Conservation (phyloP, 805 yeast species). For the Yamadazyma akitaensis region DNA sequence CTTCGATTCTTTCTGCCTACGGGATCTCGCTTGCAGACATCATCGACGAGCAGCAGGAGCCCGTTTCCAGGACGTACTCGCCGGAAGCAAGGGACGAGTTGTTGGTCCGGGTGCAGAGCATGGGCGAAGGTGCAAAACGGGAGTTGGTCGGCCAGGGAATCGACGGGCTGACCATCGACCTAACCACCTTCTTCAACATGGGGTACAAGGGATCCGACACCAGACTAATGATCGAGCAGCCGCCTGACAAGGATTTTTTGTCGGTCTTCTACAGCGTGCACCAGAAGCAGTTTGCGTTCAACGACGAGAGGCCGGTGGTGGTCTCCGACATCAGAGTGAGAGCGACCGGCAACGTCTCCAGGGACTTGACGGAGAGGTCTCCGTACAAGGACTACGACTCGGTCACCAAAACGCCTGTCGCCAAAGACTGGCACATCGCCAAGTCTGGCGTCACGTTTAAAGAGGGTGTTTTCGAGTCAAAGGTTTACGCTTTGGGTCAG, state of each 20-base stretch:
- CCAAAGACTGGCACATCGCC: neutral
- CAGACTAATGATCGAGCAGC: conserved; percentile 23
- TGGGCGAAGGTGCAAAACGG: conserved; percentile 9
- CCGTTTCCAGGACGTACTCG: conserved; percentile 48
- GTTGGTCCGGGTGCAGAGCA: conserved; percentile 4
- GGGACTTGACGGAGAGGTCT: conserved; percentile 44
- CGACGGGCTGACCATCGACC: conserved; percentile 9
- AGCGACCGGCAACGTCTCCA: conserved; percentile 54
- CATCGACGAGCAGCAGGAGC: conserved; percentile 73
- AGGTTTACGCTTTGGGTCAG: conserved; percentile 47
- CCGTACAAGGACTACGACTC: conserved; percentile 38
- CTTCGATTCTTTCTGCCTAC: conserved; percentile 81
- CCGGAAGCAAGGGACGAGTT: conserved; percentile 21
- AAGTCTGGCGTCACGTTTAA: conserved; percentile 38
- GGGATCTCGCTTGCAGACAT: conserved; percentile 88
- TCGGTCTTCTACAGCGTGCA: conserved; percentile 53
- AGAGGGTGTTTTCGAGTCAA: conserved; percentile 42
- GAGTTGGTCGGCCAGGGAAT: conserved; percentile 15
- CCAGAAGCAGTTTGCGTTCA: conserved; percentile 70
- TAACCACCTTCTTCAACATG: conserved; percentile 16
- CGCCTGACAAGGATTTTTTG: conserved; percentile 29
- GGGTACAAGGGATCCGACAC: conserved; percentile 26
- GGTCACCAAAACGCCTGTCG: conserved; percentile 3
- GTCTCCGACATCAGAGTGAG: conserved; percentile 75
- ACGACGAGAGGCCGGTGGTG: conserved; percentile 49